These are phyloP conservation scores for Cantharellus anzutake DNA, from an alignment of 768 basidiomycete genomes.

Conservation along the genomic window DNA sequence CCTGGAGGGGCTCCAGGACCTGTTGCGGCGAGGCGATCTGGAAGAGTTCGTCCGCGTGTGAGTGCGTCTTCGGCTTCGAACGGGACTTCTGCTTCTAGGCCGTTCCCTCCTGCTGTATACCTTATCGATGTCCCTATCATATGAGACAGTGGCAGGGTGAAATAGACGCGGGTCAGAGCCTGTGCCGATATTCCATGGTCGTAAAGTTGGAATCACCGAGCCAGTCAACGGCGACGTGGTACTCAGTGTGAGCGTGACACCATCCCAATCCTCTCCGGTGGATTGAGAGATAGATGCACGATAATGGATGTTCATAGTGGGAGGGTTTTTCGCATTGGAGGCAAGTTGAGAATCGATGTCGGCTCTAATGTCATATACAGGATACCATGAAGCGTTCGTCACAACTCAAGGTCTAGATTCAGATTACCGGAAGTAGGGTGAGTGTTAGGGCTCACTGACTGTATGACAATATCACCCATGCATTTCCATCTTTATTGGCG, in stretches of 20 bases:
- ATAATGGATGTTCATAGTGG: slow-evolving; percentile 6
- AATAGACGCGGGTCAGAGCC: too few species aligned
- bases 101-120: too few species aligned
- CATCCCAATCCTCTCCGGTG: slow-evolving; percentile 11
- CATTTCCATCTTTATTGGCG: too few species aligned
- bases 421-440: too few species aligned
- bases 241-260: slow-evolving; percentile 7
- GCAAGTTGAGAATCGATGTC: not conserved
- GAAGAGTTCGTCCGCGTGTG: too few species aligned
- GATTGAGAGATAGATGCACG: slow-evolving; percentile 10
- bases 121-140: too few species aligned
- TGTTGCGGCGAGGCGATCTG: too few species aligned
- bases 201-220: slow-evolving; percentile 6
- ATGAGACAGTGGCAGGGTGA: too few species aligned
- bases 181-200: not conserved
- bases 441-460: too few species aligned
- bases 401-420: not conserved
- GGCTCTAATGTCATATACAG: not conserved
- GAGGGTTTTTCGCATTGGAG: not conserved
- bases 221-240: slow-evolving; percentile 9
- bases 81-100: too few species aligned
- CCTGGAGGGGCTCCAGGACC: not conserved
- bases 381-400: not conserved
- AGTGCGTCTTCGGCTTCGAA: too few species aligned
- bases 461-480: too few species aligned